phyloP scores from a whole-genome alignment of 495 filamentous ascomycete genomes.

The Aspergillus wentii region DNA sequence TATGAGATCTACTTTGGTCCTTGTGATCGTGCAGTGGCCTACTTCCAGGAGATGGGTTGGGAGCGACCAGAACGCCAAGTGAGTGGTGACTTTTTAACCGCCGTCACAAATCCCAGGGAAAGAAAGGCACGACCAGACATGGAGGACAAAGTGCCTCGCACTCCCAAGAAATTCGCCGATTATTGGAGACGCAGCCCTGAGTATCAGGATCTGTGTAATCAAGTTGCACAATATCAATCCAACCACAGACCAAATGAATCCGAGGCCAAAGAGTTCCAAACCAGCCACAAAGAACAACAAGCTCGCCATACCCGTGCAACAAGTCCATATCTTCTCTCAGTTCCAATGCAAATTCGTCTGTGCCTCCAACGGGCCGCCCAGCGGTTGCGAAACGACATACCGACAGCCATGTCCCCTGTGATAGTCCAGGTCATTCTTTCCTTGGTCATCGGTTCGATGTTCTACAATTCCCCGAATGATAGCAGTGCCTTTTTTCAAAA shows the following conservation, averaged over 20 bases:
- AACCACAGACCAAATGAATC: slow-evolving; percentile 14
- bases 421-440: slow-evolving; percentile 69
- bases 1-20: slow-evolving; percentile 63
- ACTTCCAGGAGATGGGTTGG: too few species aligned
- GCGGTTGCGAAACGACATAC: slow-evolving; percentile 61
- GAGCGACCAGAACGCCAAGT: slow-evolving; percentile 51
- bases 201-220: slow-evolving; percentile 38
- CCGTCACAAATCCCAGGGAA: slow-evolving; percentile 60
- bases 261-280: slow-evolving; percentile 22
- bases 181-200: slow-evolving; percentile 50
- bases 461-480: slow-evolving; percentile 59
- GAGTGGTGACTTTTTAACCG: slow-evolving; percentile 66
- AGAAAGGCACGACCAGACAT: slow-evolving; percentile 53
- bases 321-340: slow-evolving; percentile 37
- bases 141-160: slow-evolving; percentile 61
- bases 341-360: slow-evolving; percentile 42
- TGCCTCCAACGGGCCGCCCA: slow-evolving; percentile 45
- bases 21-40: slow-evolving; percentile 56
- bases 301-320: slow-evolving; percentile 25
- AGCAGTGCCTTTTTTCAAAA: slow-evolving; percentile 66
- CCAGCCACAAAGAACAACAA: slow-evolving; percentile 19
- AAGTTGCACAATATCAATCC: slow-evolving; percentile 37
- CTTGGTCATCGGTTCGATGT: slow-evolving; percentile 76
- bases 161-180: slow-evolving; percentile 59
- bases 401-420: slow-evolving; percentile 60